Evolutionary conservation across 805 yeast genomes (phyloP).

Genomic region (Candida xyloterini): DNA sequence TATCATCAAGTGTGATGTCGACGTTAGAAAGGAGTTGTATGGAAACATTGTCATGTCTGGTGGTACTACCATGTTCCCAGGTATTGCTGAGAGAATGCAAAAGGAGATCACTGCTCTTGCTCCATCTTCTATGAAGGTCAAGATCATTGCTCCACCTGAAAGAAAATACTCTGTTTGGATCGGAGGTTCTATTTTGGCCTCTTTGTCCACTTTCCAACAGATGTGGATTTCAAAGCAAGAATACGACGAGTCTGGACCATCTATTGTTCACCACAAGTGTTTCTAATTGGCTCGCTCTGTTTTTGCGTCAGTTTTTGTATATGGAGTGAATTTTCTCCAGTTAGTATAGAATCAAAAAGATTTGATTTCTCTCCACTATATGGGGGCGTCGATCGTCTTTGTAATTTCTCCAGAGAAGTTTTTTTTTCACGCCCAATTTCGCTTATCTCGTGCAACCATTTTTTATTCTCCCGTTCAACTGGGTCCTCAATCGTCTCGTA

Average conservation of each 20-base stretch:
- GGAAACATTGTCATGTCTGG: constrained; percentile 99
- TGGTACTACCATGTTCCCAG: constrained; percentile 99
- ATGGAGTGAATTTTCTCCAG: constrained; percentile 11
- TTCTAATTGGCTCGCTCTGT: constrained; percentile 47
- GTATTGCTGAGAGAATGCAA: constrained; percentile 99
- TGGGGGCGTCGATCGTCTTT: constrained; percentile 8
- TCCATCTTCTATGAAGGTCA: constrained; percentile 99
- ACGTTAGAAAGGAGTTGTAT: constrained; percentile 97
- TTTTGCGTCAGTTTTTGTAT: constrained; percentile 13
- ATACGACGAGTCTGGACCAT: constrained; percentile 99
- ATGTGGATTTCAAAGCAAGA: constrained; percentile 99
- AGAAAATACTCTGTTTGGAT: constrained; percentile 99
- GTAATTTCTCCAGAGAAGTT: not conserved
- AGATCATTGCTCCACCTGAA: constrained; percentile 99
- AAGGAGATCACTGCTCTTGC: constrained; percentile 99
- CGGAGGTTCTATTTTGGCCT: constrained; percentile 99
- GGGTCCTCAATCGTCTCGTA: not conserved
- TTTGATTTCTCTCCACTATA: constrained; percentile 9
- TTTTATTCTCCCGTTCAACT: constrained; percentile 2
- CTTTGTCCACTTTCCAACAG: constrained; percentile 99
- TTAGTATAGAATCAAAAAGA: constrained; percentile 14
- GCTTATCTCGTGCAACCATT: constrained; percentile 13
- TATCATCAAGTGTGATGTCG: constrained; percentile 98
- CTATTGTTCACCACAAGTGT: constrained; percentile 96
- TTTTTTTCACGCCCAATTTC: constrained; percentile 1